Evolutionary conservation across 83 land plant species (phyloP), one percentile per base, ranked within the genome.

Genomic region (Diphasiastrum complanatum): DNA sequence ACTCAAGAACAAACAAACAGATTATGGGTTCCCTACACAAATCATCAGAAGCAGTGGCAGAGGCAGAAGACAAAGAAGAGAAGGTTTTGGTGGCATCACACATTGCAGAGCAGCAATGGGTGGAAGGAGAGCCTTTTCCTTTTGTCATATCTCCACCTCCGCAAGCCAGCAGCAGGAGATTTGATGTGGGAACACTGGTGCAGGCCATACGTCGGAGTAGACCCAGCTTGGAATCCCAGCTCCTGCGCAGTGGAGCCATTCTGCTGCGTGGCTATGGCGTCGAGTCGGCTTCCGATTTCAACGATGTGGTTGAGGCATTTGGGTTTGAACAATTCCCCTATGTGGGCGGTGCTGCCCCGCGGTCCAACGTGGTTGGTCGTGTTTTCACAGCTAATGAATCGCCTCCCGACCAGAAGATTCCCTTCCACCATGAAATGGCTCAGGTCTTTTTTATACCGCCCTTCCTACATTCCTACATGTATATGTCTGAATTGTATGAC

Each of bases 381-480:
- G 95, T 91, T 33, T 91, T 85, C 68, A 91, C 97, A 16, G 74
- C 97, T 26, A 91, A 91, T 53, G 97, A 91, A 57, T 91, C 97
- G 27, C 95, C 97, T 29, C 95, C 91, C 0, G 97, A 91, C 61
- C 87, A 85, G 70, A 85, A 85, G 64, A 85, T 91, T 60, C 97
- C 97, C 30, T 91, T 91, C 64, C 97, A 91, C 50, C 97, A 91
- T 53, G 97, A 91, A 60, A 85, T 91, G 97, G 97, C 97, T 45
- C 95, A 85, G 95, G 97, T 87, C 4, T 10, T 18, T 30, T 16
- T 46, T 3, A 12, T n/a, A 8, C n/a, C 62, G 16, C 8, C 43
- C 8, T 8, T 16, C 43, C 43, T 40, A 45, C 33, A 28, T 58
- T 3, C 50, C 23, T 58, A 8, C 61, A 12, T 14, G 2, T 32